Base-by-base conservation (phyloP, 371 early-diverging fungal genomes). In the Coemansia sp. region DNA sequence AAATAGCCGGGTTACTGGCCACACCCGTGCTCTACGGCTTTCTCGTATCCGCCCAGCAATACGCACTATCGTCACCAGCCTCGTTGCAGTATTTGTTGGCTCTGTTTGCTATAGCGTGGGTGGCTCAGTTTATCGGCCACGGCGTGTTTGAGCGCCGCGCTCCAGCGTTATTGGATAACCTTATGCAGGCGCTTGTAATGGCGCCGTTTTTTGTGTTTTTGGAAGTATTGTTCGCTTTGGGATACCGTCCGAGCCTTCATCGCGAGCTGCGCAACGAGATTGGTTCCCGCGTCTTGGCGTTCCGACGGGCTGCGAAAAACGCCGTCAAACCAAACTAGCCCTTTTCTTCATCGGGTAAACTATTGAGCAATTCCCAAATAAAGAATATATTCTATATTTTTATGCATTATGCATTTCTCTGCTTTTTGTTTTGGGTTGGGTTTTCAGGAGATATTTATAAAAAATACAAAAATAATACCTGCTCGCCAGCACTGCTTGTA, bases 141-240 rank as follows among this genome's bases (percentile, higher is more conserved):
- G 90, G 89, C 53, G 79, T 92, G 22, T 87, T 83, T 29, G 98
- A 97, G 71, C 89, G 88, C 68, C 87, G 97, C 69, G 89, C 91
- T 1, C 98, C 98, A 2, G 95, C 93, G 29, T 76, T 97, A 42
- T 60, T 91, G 45, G 94, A 96, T 64, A 94, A 93, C 67, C 67
- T 93, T 27, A 68, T 88, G 6, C 95, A 95, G 85, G 95, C 98
- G 3, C 60, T 95, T 27, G 89, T 95, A 27, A 89, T 95, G 61
- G 98, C 97, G 11, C 95, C 95, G 18, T 91, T 95, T 78, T 97
- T 97, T 81, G 95, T 97, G 4, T 94, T 88, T 66, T 83, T 92
- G 34, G 97, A 97, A 81, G 68, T 89, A n/a, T 74, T 97, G 56
- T 97, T 97, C 78, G 76, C 68, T 47, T 63, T 92, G 5, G 95